Conservation (phyloP, 1,284 basidiomycete genomes). For the Boletus coffeatus region DNA sequence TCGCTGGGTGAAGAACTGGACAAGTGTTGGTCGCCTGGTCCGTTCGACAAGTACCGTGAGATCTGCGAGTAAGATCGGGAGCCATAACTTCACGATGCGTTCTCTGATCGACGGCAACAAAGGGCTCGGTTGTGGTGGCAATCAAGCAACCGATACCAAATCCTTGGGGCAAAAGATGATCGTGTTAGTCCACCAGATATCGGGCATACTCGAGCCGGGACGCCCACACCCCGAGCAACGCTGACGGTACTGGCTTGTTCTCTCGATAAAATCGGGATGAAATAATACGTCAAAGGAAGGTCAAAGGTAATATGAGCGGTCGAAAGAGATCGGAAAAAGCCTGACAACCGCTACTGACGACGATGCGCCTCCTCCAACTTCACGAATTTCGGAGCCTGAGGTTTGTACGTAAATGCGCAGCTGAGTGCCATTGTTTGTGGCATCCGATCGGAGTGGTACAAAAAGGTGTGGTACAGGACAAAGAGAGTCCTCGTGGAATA, state of each 20-base stretch:
- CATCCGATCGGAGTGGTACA: slow-evolving; percentile 81
- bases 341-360: slow-evolving; percentile 68
- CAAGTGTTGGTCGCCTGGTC: slow-evolving; percentile 48
- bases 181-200: slow-evolving; percentile 70
- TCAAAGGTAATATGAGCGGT: slow-evolving; percentile 70
- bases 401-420: slow-evolving; percentile 85
- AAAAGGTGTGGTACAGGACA: slow-evolving; percentile 64
- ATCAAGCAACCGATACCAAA: slow-evolving; percentile 67
- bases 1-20: slow-evolving; percentile 76
- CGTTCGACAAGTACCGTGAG: slow-evolving; percentile 69
- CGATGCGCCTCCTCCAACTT: slow-evolving; percentile 69
- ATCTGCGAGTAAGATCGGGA: slow-evolving; percentile 71
- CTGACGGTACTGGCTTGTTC: slow-evolving; percentile 90
- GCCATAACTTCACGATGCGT: slow-evolving; percentile 69
- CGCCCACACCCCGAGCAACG: slow-evolving; percentile 87
- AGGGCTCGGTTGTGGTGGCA: slow-evolving; percentile 81
- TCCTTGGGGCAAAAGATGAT: slow-evolving; percentile 66
- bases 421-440: slow-evolving; percentile 77
- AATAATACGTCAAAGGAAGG: slow-evolving; percentile 70
- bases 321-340: slow-evolving; percentile 84
- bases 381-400: slow-evolving; percentile 45
- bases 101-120: slow-evolving; percentile 52
- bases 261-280: slow-evolving; percentile 82
- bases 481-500: slow-evolving; percentile 67
- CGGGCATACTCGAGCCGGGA: slow-evolving; percentile 49